Percentiles rank a stretch among this genome's conserved stretches.
These are phyloP conservation scores for Sutorius eximius DNA, from an alignment of 1,284 basidiomycete genomes.

Conservation along the genomic window DNA sequence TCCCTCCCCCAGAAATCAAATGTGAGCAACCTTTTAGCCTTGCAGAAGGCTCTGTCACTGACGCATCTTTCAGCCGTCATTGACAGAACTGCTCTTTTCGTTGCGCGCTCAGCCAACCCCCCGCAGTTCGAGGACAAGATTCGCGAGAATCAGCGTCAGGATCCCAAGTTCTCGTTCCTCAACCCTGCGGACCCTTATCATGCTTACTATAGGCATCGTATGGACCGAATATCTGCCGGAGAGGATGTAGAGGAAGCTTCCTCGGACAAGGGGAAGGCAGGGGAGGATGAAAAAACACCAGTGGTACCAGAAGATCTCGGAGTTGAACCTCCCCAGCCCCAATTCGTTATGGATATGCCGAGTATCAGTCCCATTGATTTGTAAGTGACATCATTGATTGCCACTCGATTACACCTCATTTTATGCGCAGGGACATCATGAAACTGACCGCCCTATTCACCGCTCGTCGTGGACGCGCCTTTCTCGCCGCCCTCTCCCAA, in stretches of 20 bases:
- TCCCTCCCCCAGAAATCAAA: slow-evolving; percentile 91
- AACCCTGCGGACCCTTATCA: slow-evolving; percentile 94
- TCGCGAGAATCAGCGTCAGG: slow-evolving; percentile 88
- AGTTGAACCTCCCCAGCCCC: slow-evolving; percentile 79
- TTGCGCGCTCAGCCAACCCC: slow-evolving; percentile 89
- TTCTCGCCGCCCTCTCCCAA: slow-evolving; percentile 83
- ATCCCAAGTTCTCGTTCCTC: slow-evolving; percentile 96
- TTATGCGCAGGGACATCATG: slow-evolving; percentile 70
- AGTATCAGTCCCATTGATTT: slow-evolving; percentile 89
- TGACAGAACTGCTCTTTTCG: slow-evolving; percentile 93
- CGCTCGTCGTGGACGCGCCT: slow-evolving; percentile 86
- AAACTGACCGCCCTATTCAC: slow-evolving; percentile 96
- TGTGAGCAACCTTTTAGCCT: slow-evolving; percentile 48
- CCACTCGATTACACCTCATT: slow-evolving; percentile 17
- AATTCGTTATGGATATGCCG: slow-evolving; percentile 89
- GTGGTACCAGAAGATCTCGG: slow-evolving; percentile 54
- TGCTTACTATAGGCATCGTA: slow-evolving; percentile 91
- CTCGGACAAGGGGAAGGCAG: slow-evolving; percentile 47
- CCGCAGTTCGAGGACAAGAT: slow-evolving; percentile 93
- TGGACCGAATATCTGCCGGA: slow-evolving; percentile 74
- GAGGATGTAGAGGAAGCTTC: slow-evolving; percentile 66
- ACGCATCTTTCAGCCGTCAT: slow-evolving; percentile 71
- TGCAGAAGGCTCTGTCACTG: slow-evolving; percentile 3
- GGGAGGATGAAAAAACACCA: slow-evolving; percentile 36
- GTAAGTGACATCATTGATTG: slow-evolving; percentile 48